phyloP scores from a whole-genome alignment of 768 basidiomycete species.

The Russula sp. region DNA sequence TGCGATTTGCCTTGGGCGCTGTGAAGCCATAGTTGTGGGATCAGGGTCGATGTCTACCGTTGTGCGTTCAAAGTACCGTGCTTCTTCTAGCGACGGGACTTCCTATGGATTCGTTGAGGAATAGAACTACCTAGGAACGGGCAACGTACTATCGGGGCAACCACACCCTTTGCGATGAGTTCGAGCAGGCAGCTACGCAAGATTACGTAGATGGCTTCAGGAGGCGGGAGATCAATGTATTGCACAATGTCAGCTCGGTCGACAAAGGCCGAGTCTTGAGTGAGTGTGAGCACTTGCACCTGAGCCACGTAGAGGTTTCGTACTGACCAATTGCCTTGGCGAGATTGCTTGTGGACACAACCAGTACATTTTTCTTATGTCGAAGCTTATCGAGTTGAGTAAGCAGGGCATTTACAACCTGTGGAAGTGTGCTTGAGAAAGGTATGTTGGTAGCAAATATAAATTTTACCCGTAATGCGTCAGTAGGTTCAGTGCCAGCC shows the following conservation, averaged over 20 bases:
- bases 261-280: slow-evolving; percentile 87
- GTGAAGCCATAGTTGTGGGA: slow-evolving; percentile 30
- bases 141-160: slow-evolving; percentile 51
- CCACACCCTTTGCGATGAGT: slow-evolving; percentile 66
- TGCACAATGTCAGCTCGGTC: slow-evolving; percentile 97
- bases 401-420: slow-evolving; percentile 97
- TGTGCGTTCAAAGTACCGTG: slow-evolving; percentile 45
- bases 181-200: slow-evolving; percentile 76
- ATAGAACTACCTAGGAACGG: background rate
- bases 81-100: slow-evolving; percentile 58
- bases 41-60: slow-evolving; percentile 27
- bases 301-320: background rate
- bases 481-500: slow-evolving; percentile 93
- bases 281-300: slow-evolving; percentile 1
- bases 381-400: slow-evolving; percentile 96
- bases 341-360: slow-evolving; percentile 96
- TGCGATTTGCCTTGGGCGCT: slow-evolving; percentile 49
- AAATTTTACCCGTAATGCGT: slow-evolving; percentile 72
- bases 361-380: slow-evolving; percentile 86
- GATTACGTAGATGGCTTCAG: slow-evolving; percentile 92
- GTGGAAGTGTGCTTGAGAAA: background rate
- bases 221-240: slow-evolving; percentile 86
- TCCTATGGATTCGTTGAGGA: slow-evolving; percentile 35
- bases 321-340: slow-evolving; percentile 83
- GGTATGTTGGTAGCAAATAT: background rate